A percentile compares a stretch with the other conserved stretches of the same genome.
Conservation (phyloP, 176 grass and related monocot genomes). For the Oryza officinalis region DNA sequence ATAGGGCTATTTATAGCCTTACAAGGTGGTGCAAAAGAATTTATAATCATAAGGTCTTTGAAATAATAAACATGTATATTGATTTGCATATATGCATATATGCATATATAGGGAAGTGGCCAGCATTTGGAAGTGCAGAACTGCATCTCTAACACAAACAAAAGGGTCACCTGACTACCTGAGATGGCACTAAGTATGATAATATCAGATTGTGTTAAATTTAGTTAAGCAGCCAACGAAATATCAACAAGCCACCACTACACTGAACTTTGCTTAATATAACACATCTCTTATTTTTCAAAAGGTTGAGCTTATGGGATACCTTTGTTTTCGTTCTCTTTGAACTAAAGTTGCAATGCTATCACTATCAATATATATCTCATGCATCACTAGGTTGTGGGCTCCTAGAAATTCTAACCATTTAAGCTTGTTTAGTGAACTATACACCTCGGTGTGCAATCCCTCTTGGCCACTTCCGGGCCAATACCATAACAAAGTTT, state of each 20-base stretch:
- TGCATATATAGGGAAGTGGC: background rate
- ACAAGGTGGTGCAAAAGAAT: background rate
- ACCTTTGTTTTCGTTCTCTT: background rate
- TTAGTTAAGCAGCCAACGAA: slow-evolving; percentile 8
- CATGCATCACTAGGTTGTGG: background rate
- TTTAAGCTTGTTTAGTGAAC: background rate
- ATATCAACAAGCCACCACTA: background rate
- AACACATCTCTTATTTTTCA: background rate
- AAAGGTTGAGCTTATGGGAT: background rate
- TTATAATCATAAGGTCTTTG: background rate
- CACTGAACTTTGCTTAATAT: slow-evolving; percentile 2
- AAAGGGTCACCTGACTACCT: background rate
- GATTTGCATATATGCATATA: background rate
- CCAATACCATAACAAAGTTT: slow-evolving; percentile 4
- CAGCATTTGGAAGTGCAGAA: background rate
- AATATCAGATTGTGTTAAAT: background rate
- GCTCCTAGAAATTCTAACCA: slow-evolving; percentile 18
- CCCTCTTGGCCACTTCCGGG: slow-evolving; percentile 1
- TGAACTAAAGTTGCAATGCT: slow-evolving; percentile 5
- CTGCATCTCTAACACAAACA: background rate
- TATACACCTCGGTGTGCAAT: background rate
- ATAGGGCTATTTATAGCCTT: background rate
- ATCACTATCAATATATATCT: background rate
- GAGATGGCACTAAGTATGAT: background rate
- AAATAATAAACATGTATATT: too few species aligned